Evolutionary conservation across 2,329 filamentous ascomycete species (phyloP).

Genomic region (Exophiala aquamarina): DNA sequence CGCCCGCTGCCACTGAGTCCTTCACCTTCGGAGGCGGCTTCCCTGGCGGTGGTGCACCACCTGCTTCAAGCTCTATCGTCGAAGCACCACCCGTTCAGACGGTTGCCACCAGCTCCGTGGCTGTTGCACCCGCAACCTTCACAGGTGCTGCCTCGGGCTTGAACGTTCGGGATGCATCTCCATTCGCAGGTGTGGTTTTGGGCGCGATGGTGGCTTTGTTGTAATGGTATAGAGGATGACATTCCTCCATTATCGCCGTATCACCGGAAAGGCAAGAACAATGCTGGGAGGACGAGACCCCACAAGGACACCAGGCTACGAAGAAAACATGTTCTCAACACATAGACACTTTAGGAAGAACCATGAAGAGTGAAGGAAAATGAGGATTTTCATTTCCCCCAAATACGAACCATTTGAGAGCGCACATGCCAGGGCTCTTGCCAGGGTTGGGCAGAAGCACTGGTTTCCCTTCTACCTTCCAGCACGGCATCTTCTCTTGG

Average conservation of each 20-base stretch:
- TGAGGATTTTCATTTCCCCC: no score
- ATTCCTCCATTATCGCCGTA: no score
- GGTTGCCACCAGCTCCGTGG: slow-evolving; percentile 1
- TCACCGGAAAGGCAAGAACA: no score
- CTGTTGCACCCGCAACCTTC: slow-evolving; percentile 23
- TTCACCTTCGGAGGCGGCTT: neutral
- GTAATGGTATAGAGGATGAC: slow-evolving; percentile 11
- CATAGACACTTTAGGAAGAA: no score
- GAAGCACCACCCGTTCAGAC: slow-evolving; percentile 4
- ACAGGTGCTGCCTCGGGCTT: slow-evolving; percentile 19
- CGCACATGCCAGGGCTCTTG: no score
- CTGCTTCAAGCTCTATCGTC: slow-evolving; percentile 6
- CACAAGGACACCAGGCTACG: no score
- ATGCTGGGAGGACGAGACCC: no score
- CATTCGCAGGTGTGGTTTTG: slow-evolving; percentile 16
- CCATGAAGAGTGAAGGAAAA: no score
- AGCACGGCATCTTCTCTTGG: no score
- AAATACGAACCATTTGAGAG: no score
- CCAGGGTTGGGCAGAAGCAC: no score
- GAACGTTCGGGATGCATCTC: slow-evolving; percentile 11
- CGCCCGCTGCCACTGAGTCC: neutral
- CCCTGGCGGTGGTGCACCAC: neutral
- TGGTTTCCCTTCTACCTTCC: no score
- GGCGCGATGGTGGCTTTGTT: slow-evolving; percentile 22
- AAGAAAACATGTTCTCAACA: neutral